phyloP scores from a whole-genome alignment of 306 rosid species.

The Pachyrhizus erosus region DNA sequence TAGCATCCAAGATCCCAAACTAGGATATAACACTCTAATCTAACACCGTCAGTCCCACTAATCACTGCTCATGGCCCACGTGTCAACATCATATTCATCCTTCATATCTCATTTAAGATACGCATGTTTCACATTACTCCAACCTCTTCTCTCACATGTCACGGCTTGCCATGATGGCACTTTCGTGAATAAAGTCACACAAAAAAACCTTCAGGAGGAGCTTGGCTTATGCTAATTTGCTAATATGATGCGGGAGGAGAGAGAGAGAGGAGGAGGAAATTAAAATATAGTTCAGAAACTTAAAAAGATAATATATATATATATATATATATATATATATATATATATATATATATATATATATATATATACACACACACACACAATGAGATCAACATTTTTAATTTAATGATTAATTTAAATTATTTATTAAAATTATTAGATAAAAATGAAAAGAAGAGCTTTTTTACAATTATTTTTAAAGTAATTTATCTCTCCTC shows the following conservation, averaged over 20 bases:
- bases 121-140: conserved; percentile 61
- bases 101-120: conserved; percentile 65
- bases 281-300: too few relatives aligned
- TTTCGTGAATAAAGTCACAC: conserved; percentile 53
- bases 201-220: not conserved
- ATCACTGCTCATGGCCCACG: conserved; percentile 68
- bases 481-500: too few relatives aligned
- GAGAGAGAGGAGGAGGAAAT: not conserved
- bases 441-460: too few relatives aligned
- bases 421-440: too few relatives aligned
- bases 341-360: too few relatives aligned
- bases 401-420: too few relatives aligned
- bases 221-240: not conserved
- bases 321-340: too few relatives aligned
- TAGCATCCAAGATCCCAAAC: conserved; percentile 48
- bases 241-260: not conserved
- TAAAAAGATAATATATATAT: too few relatives aligned
- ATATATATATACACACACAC: too few relatives aligned
- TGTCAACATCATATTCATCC: conserved; percentile 65
- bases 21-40: conserved; percentile 38
- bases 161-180: conserved; percentile 35
- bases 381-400: too few relatives aligned
- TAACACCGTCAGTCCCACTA: conserved; percentile 55
- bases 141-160: conserved; percentile 29
- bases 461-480: too few relatives aligned